Percentiles rank a stretch among this genome's conserved stretches.
Evolutionary conservation across 768 basidiomycete genomes (phyloP).

Genomic region (Leccinum subtestaceum): DNA sequence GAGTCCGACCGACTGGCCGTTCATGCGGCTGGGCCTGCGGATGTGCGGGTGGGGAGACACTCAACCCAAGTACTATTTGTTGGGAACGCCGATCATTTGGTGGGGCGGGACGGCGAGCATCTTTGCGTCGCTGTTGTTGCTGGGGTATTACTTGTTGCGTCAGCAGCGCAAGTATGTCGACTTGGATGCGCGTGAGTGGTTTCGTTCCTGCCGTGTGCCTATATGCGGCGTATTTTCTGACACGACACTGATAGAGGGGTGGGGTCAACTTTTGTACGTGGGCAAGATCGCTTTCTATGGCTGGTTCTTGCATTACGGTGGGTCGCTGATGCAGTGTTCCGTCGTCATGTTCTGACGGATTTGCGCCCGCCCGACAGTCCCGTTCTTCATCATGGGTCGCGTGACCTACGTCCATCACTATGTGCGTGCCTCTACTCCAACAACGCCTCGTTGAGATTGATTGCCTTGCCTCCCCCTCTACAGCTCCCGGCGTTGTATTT

Average conservation of each 20-base stretch:
- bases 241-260: conserved; percentile 56
- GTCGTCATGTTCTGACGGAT: not conserved
- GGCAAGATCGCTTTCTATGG: conserved; percentile 89
- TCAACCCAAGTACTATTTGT: conserved; percentile 89
- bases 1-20: conserved; percentile 90
- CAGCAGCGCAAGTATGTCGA: conserved; percentile 88
- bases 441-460: not conserved
- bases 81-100: conserved; percentile 92
- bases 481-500: conserved; percentile 97
- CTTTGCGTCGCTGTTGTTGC: conserved; percentile 45
- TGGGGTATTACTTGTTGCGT: conserved; percentile 74
- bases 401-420: conserved; percentile 97
- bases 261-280: conserved; percentile 93
- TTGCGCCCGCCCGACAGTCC: conserved; percentile 48
- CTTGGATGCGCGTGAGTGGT: conserved; percentile 75
- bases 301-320: conserved; percentile 89
- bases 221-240: not conserved
- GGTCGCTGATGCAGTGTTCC: conserved; percentile 25
- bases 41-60: conserved; percentile 96
- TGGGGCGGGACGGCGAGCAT: conserved; percentile 78
- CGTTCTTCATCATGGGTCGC: conserved; percentile 97
- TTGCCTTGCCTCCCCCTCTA: not conserved
- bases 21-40: conserved; percentile 81
- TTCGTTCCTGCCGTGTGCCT: not conserved
- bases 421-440: conserved; percentile 44